Evolutionary conservation across 2,329 filamentous ascomycete genomes (phyloP), one percentile per base, ranked within the genome.

Genomic region (Onygena corvina): DNA sequence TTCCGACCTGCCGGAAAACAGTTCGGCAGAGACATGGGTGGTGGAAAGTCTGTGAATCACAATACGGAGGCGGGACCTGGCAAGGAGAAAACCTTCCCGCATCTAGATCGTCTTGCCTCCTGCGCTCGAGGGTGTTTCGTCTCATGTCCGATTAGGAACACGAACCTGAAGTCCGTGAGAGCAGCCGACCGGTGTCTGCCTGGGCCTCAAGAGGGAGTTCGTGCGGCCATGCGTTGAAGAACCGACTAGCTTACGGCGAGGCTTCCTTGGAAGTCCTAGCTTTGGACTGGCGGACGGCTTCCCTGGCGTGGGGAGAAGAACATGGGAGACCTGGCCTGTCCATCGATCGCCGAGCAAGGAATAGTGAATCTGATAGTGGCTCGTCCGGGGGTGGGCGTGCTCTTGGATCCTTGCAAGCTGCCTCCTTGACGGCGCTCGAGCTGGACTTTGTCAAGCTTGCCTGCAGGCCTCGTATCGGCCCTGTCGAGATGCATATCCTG

Each of bases 201-300:
- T 27, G 38, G 27, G n/a, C n/a, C n/a, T 27, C 21, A 14, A 4
- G 11, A 42, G 18, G 23, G 27, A 42, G 38, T 20, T 42, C 38
- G 38, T 42, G 38, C 38, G 27, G 38, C 38, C 38, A 42, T 42
- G 38, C 27, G 38, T 42, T 6, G n/a, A n/a, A n/a, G n/a, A n/a
- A n/a, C n/a, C n/a, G n/a, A n/a, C n/a, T n/a, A n/a, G n/a, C n/a
- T n/a, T n/a, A n/a, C n/a, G n/a, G n/a, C n/a, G n/a, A n/a, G n/a
- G n/a, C n/a, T n/a, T n/a, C n/a, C n/a, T n/a, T n/a, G n/a, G n/a
- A n/a, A n/a, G n/a, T n/a, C 11, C 1, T 14, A 27, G 21, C 38
- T 20, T 21, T n/a, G 16, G 6, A 4, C n/a, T 23, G 20, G 18
- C 20, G 36, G 11, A 6, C 20, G 12, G 38, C 38, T 6, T 25